Conservation (phyloP, 352 stramenopile species). For the Pythium vanterpoolii region DNA sequence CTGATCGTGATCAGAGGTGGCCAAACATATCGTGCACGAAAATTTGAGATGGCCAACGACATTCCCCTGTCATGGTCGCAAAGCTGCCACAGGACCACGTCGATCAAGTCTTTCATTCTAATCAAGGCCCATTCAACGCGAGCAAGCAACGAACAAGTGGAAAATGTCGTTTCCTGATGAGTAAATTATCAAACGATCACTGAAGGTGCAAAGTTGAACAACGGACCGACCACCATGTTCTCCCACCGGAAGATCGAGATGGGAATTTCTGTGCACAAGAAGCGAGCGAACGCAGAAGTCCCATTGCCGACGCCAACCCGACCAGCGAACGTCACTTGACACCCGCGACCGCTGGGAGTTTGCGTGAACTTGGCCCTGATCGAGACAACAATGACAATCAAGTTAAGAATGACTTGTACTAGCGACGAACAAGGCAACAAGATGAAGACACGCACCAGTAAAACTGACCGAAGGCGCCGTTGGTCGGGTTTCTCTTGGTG, state of each 20-base stretch:
- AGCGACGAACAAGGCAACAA: not conserved
- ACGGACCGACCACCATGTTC: slow-evolving; percentile 22
- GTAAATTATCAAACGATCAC: slow-evolving; percentile 3
- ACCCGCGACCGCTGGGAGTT: not conserved
- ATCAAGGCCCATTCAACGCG: slow-evolving; percentile 8
- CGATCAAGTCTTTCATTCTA: slow-evolving; percentile 10
- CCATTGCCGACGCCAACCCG: slow-evolving; percentile 26
- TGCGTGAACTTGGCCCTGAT: slow-evolving; percentile 24
- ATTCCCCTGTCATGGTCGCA: slow-evolving; percentile 21
- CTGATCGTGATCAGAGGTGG: not conserved
- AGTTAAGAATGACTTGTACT: not conserved
- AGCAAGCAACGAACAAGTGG: slow-evolving; percentile 10
- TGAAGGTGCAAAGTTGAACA: slow-evolving; percentile 23
- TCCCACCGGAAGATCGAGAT: slow-evolving; percentile 33
- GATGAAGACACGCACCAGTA: slow-evolving; percentile 23
- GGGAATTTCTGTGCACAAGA: slow-evolving; percentile 28
- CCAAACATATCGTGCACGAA: not conserved
- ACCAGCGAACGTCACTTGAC: slow-evolving; percentile 24
- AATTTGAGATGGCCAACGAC: not conserved
- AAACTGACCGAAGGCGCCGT: slow-evolving; percentile 28
- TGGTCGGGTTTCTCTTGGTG: slow-evolving; percentile 14
- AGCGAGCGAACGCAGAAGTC: slow-evolving; percentile 21
- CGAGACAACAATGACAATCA: not conserved
- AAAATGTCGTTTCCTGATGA: slow-evolving; percentile 8
- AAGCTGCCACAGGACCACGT: slow-evolving; percentile 13